phyloP scores from a whole-genome alignment of 129 eudicot species.

The Daucus carota region DNA sequence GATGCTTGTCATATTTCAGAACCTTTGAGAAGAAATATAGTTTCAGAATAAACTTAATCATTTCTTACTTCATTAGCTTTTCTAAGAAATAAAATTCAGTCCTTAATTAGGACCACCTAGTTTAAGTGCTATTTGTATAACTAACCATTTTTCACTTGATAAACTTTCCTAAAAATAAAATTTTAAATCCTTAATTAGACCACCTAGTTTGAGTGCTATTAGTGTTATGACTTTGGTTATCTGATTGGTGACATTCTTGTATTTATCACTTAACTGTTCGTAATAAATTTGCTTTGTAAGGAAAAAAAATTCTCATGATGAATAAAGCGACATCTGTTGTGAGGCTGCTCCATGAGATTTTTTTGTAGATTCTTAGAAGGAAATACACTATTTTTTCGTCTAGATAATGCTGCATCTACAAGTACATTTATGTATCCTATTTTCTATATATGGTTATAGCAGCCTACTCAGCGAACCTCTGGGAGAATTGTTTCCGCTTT shows the following conservation, averaged over 20 bases:
- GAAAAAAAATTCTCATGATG: not conserved
- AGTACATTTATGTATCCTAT: not conserved
- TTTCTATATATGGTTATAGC: not conserved
- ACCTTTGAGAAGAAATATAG: not conserved
- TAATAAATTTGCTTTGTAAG: not conserved
- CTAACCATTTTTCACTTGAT: not conserved
- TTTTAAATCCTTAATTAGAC: not conserved
- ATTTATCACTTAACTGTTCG: not conserved
- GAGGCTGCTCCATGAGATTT: not conserved
- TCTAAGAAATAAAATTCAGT: not conserved
- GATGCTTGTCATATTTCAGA: not conserved
- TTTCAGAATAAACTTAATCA: not conserved
- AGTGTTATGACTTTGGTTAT: not conserved
- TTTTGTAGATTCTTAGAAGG: not conserved
- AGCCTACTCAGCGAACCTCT: too few relatives aligned
- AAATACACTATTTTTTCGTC: not conserved
- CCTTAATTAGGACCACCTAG: not conserved
- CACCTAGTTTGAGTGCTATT: not conserved
- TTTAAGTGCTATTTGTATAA: too few relatives aligned
- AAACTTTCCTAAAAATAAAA: not conserved
- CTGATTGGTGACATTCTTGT: not conserved
- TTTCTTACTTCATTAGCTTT: not conserved
- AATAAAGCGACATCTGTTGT: not conserved
- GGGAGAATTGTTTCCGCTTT: too few relatives aligned
- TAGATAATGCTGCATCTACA: not conserved